Evolutionary conservation across 208 protist genomes (phyloP).

Genomic region (Crithidia mellificae): DNA sequence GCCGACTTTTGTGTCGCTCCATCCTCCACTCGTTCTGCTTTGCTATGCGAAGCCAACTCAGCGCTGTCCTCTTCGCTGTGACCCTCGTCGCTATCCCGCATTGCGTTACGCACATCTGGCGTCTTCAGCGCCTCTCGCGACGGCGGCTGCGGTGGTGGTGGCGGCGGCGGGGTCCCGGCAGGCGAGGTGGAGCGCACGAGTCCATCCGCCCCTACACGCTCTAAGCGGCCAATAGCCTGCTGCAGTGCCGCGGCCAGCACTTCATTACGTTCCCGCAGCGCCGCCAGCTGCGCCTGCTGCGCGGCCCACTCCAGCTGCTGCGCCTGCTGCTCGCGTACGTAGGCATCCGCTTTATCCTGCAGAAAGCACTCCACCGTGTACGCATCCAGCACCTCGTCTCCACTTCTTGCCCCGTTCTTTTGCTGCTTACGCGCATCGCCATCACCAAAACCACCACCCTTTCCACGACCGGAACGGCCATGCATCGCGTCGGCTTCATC

Average conservation of each 20-base stretch:
- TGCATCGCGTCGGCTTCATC: neutral
- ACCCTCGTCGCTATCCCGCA: neutral
- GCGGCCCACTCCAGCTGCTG: conserved; percentile 19
- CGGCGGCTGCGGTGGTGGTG: neutral
- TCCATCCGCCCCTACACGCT: conserved; percentile 20
- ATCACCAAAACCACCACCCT: neutral
- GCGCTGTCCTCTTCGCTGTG: neutral
- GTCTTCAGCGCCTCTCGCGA: conserved; percentile 3
- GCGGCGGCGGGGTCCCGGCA: neutral
- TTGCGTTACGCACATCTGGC: conserved; percentile 1
- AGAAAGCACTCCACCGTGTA: conserved; percentile 41
- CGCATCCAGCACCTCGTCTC: conserved; percentile 12
- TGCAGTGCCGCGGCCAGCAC: conserved; percentile 41
- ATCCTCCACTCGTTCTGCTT: neutral
- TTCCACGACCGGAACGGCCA: no score
- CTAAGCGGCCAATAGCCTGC: conserved; percentile 29
- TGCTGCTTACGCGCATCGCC: neutral
- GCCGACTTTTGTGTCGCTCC: no score
- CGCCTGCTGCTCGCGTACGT: conserved; percentile 24
- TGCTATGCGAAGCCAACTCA: neutral
- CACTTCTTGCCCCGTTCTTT: neutral
- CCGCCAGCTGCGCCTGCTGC: conserved; percentile 26
- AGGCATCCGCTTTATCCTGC: conserved; percentile 31
- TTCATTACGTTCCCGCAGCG: conserved; percentile 40
- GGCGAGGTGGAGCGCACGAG: conserved; percentile 22